These are phyloP conservation scores for Picea mariana DNA, from an alignment of 83 land plant species.

Conservation along the genomic window DNA sequence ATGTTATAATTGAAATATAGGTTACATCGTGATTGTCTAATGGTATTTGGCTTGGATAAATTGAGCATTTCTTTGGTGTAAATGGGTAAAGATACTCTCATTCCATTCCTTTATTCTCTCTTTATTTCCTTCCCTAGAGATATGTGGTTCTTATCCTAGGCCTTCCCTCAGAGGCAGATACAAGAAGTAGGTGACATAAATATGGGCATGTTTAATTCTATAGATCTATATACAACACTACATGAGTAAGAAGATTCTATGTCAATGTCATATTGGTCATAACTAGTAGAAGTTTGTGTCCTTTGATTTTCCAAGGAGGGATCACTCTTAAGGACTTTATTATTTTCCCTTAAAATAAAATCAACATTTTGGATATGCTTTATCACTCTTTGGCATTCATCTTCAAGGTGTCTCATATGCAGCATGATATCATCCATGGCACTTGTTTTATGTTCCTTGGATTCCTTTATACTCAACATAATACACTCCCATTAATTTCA, in stretches of 20 bases:
- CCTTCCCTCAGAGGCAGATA: conserved; percentile 44
- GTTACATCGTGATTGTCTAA: conserved; percentile 18
- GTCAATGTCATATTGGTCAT: conserved; percentile 1
- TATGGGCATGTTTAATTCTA: conserved; percentile 35
- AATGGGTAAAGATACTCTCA: conserved; percentile 8
- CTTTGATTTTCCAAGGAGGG: conserved; percentile 20
- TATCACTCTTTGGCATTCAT: conserved; percentile 48
- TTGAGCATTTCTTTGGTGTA: background rate
- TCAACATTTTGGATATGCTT: conserved; percentile 48
- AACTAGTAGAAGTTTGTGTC: conserved; percentile 4
- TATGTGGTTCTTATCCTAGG: conserved; percentile 11
- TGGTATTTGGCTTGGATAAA: conserved; percentile 21
- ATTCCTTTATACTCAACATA: too few species aligned
- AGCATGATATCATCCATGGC: too few species aligned
- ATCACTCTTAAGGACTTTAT: conserved; percentile 28
- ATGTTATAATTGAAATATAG: conserved; percentile 14
- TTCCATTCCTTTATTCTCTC: conserved; percentile 17
- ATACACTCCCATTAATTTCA: too few species aligned
- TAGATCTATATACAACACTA: conserved; percentile 6
- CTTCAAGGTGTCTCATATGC: conserved; percentile 43
- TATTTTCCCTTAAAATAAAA: conserved; percentile 43
- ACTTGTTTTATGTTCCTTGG: too few species aligned
- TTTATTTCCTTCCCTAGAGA: conserved; percentile 7
- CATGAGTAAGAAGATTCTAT: conserved; percentile 9
- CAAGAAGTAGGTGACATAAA: conserved; percentile 74